Conservation (phyloP, 2,329 filamentous ascomycete species). For the Trichoderma polysporum region DNA sequence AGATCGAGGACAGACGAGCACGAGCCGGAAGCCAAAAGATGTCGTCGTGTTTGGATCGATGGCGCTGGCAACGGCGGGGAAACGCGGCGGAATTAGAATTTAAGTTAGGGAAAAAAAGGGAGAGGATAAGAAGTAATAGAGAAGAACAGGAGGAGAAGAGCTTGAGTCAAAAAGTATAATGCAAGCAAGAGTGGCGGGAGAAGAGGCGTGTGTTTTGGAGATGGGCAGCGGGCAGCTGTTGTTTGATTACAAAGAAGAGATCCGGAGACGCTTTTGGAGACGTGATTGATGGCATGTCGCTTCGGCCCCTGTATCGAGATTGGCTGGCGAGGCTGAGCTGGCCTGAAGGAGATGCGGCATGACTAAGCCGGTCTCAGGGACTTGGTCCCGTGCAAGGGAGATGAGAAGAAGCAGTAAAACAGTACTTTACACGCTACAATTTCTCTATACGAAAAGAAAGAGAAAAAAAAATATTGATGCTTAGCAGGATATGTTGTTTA, state of each 20-base stretch:
- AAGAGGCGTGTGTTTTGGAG: not conserved
- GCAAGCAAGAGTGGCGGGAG: not conserved
- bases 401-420: not conserved
- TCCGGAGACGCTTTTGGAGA: slow-evolving; percentile 1
- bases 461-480: no score
- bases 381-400: not conserved
- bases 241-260: slow-evolving; percentile 20
- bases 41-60: slow-evolving; percentile 15
- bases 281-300: slow-evolving; percentile 16
- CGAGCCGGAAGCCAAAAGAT: not conserved
- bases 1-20: not conserved
- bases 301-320: slow-evolving; percentile 17
- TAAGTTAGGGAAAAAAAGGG: not conserved
- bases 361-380: slow-evolving; percentile 17
- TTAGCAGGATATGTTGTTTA: no score
- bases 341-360: slow-evolving; percentile 11
- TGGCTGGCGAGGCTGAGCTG: slow-evolving; percentile 21
- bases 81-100: slow-evolving; percentile 9
- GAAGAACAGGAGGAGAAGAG: not conserved
- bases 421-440: not conserved
- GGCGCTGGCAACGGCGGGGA: slow-evolving; percentile 12
- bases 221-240: slow-evolving; percentile 7
- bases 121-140: not conserved
- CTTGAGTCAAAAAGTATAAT: not conserved
- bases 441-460: not conserved